Base-by-base conservation (phyloP, 495 filamentous ascomycete genomes). In the Tuber aestivum region DNA sequence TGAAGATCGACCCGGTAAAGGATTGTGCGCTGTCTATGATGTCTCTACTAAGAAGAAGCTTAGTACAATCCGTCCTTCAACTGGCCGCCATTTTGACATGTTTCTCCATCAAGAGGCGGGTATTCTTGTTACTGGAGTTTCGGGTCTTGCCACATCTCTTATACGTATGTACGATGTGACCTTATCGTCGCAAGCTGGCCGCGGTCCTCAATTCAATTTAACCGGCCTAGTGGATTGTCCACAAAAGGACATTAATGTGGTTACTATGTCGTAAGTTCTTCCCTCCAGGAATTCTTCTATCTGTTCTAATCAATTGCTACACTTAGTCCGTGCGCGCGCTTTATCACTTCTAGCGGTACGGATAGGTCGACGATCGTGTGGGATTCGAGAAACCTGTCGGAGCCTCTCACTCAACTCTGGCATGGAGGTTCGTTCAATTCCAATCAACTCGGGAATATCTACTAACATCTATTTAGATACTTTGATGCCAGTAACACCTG, bases 181-280 rank as follows among this genome's bases (percentile, higher is more conserved):
- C 6, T 12, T 32, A 7, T 32, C 56, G 12, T 35, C 56, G n/a
- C n/a, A 61, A 35, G 35, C 27, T 27, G 27, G 27, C 27, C 56
- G 56, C 32, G 56, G 56, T 0, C 56, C 56, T 65, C 27, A 35
- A 18, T 18, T 18, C 27, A 8, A 35, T 10, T 0, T 65, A 18
- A 2, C 14, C 35, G 56, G 81, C 69, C 80, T 86, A 61, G 80
- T 90, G 1, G 91, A 96, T 75, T 97, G 93, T 80, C 85, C 88
- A 27, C 95, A 95, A 0, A 78, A 88, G 0, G 95, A 99, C 82
- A 93, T 98, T 80, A 97, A 97, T 79, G 93, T 94, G 79, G 86
- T 97, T 8, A 89, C 90, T 0, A 85, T 90, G 32, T 86, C 86
- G 88, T 88, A 84, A 77, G 84, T 76, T 56, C 1, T 21, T 7